These are phyloP conservation scores for Phytophthora brassicae DNA, from an alignment of 352 stramenopile genomes.

Conservation along the genomic window DNA sequence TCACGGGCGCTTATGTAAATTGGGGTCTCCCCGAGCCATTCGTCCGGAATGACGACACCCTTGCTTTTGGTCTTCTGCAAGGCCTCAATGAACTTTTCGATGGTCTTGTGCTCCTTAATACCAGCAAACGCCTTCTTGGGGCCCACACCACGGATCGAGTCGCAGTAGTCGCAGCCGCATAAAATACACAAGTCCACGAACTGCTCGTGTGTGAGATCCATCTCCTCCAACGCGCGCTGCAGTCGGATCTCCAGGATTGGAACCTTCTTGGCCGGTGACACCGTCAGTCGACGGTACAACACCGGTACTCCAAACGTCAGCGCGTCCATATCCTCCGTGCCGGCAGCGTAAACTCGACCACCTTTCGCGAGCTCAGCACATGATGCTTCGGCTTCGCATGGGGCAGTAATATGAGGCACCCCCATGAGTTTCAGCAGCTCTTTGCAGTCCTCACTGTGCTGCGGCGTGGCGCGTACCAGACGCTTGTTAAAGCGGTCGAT, in stretches of 20 bases:
- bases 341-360: constrained; percentile 94
- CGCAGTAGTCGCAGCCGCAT: constrained; percentile 99
- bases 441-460: constrained; percentile 95
- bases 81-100: constrained; percentile 94
- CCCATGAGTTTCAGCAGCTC: constrained; percentile 95
- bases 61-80: constrained; percentile 89
- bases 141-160: constrained; percentile 96
- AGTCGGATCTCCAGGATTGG: constrained; percentile 92
- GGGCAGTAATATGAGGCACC: constrained; percentile 94
- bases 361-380: constrained; percentile 93
- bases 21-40: constrained; percentile 85
- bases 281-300: constrained; percentile 91
- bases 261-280: constrained; percentile 88
- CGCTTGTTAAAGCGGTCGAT: constrained; percentile 95
- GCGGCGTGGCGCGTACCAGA: constrained; percentile 85
- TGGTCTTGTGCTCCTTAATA: constrained; percentile 95
- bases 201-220: constrained; percentile 92
- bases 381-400: constrained; percentile 98
- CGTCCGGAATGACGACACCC: constrained; percentile 78
- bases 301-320: constrained; percentile 98
- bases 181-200: constrained; percentile 99
- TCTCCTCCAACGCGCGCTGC: constrained; percentile 89
- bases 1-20: constrained; percentile 92
- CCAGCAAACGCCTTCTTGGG: constrained; percentile 97
- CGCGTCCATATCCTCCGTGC: constrained; percentile 99